These are phyloP conservation scores for Ophiostoma himal-ulmi DNA, from an alignment of 2,329 filamentous ascomycete species.

Conservation along the genomic window DNA sequence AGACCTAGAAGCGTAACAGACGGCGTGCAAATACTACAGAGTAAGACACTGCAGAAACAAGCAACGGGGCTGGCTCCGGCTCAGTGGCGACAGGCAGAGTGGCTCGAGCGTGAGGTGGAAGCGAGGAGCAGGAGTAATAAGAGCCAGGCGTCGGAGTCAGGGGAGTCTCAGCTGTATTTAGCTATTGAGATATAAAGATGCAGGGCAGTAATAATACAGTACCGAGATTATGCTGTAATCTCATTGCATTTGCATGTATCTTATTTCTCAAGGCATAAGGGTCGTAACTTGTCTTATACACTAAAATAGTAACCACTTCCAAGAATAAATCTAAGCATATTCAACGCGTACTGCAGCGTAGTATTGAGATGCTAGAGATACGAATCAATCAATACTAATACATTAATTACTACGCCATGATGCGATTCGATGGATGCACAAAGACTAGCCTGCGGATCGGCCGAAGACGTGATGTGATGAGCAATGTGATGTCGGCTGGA, in stretches of 20 bases:
- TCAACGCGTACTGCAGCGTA: no score
- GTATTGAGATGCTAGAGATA: no score
- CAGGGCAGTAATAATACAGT: not conserved
- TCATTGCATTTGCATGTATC: not conserved
- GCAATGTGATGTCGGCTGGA: not conserved
- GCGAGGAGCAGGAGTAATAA: not conserved
- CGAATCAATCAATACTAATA: no score
- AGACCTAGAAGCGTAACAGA: not conserved
- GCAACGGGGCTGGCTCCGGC: not conserved
- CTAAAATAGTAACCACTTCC: no score
- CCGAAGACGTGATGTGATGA: conserved; percentile 6
- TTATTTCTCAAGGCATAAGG: no score
- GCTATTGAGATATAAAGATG: not conserved
- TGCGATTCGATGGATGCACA: not conserved
- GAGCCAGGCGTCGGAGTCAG: not conserved
- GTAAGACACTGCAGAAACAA: conserved; percentile 9
- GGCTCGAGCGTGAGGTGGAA: not conserved
- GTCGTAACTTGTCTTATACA: no score
- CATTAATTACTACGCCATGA: not conserved
- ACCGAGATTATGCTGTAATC: not conserved
- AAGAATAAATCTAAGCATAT: no score
- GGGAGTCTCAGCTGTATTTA: conserved; percentile 1
- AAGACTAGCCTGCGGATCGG: not conserved
- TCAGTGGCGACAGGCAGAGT: not conserved
- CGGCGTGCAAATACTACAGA: not conserved